Conservation (phyloP, 108 stramenopile species). For the Mayamaea pseudoterrestris region DNA sequence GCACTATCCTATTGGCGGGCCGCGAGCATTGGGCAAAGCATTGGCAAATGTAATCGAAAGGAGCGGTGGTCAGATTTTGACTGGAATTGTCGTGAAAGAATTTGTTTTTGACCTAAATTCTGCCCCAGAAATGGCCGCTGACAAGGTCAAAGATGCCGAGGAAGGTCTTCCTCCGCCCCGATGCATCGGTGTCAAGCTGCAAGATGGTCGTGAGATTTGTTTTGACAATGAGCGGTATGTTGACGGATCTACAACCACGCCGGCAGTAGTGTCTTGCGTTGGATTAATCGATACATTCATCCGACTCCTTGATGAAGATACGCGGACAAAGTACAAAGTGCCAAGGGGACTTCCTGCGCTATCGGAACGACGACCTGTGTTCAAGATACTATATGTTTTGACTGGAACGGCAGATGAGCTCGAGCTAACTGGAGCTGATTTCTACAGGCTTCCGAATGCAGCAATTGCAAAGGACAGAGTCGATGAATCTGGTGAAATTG, state of each 20-base stretch:
- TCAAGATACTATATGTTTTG: conserved; percentile 62
- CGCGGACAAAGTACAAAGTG: conserved; percentile 54
- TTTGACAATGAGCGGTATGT: conserved; percentile 4
- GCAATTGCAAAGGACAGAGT: conserved; percentile 58
- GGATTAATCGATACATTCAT: conserved; percentile 80
- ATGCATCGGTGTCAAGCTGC: conserved; percentile 50
- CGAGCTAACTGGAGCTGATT: conserved; percentile 73
- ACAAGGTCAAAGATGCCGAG: conserved; percentile 7
- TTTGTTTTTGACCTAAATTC: conserved; percentile 40
- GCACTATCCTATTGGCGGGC: conserved; percentile 80
- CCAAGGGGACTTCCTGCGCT: conserved; percentile 70
- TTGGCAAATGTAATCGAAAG: conserved; percentile 65
- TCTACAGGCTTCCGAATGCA: conserved; percentile 66
- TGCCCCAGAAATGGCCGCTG: conserved; percentile 1
- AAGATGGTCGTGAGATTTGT: conserved; percentile 27
- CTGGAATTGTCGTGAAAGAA: conserved; percentile 39
- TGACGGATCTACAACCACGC: conserved; percentile 6
- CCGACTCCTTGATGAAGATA: conserved; percentile 43
- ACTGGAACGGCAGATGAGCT: conserved; percentile 64
- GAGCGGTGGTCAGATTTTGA: conserved; percentile 58
- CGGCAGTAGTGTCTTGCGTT: conserved; percentile 50
- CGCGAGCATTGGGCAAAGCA: conserved; percentile 70
- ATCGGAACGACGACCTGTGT: conserved; percentile 65
- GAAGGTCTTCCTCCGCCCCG: conserved; percentile 22
- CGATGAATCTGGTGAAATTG: conserved; percentile 45